Conservation (phyloP, 495 filamentous ascomycete species). For the Trypethelium eluteriae region DNA sequence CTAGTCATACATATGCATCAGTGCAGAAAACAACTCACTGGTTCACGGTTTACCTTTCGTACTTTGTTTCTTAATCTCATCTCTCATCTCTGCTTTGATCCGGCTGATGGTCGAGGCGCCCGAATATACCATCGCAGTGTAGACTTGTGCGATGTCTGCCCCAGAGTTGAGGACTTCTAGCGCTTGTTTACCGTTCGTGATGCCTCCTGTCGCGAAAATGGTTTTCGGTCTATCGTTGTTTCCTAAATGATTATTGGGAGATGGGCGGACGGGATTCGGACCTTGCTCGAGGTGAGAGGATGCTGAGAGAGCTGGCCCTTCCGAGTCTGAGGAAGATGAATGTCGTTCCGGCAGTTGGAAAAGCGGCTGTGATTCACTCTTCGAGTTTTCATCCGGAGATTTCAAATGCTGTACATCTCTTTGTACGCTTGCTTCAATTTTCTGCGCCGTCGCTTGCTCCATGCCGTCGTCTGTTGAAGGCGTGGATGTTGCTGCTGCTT, state of each 20-base stretch:
- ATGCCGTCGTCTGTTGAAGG: conserved; percentile 5
- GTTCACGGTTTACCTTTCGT: conserved; percentile 16
- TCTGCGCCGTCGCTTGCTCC: neutral
- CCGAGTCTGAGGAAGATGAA: neutral
- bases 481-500: neutral
- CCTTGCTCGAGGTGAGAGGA: conserved; percentile 7
- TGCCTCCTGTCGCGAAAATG: conserved; percentile 87
- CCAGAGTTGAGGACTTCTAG: conserved; percentile 72
- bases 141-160: conserved; percentile 80
- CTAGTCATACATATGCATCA: neutral
- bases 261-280: neutral
- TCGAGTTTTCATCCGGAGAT: conserved; percentile 10
- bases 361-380: neutral
- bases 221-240: conserved; percentile 51
- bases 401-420: conserved; percentile 19
- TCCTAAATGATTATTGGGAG: neutral
- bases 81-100: conserved; percentile 78
- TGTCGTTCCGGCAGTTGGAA: conserved; percentile 2
- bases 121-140: conserved; percentile 67
- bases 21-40: neutral
- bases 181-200: conserved; percentile 76
- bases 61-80: conserved; percentile 38
- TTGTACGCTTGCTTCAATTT: conserved; percentile 17
- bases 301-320: conserved; percentile 10
- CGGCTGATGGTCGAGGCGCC: conserved; percentile 77